Evolutionary conservation across 805 yeast species (phyloP).

Genomic region (Clavispora carvajalis): DNA sequence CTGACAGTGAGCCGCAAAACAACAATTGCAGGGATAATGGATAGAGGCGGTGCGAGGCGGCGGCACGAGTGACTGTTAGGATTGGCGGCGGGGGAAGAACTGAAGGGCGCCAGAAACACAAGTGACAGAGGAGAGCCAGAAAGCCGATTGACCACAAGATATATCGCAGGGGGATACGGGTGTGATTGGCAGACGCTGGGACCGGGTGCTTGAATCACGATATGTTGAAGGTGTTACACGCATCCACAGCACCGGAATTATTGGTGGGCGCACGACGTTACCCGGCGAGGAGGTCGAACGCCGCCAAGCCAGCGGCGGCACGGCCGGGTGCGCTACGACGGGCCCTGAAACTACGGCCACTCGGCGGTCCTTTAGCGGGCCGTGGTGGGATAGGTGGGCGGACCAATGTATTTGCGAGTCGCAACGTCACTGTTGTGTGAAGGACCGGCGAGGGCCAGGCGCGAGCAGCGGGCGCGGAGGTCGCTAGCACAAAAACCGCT

Average conservation of each 20-base stretch:
- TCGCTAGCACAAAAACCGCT: slow-evolving; percentile 25
- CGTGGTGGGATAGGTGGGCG: too few relatives aligned
- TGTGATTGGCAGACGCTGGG: neutral
- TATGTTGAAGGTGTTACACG: neutral
- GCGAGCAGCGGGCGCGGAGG: too few relatives aligned
- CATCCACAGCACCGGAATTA: neutral
- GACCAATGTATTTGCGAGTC: neutral
- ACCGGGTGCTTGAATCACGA: neutral
- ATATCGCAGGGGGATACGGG: neutral
- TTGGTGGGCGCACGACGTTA: slow-evolving; percentile 7
- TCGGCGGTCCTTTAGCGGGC: too few relatives aligned
- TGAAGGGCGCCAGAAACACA: neutral
- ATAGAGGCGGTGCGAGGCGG: neutral
- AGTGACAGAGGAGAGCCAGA: neutral
- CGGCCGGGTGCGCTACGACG: too few relatives aligned
- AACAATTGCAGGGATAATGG: neutral
- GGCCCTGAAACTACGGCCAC: too few relatives aligned
- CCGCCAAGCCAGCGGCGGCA: too few relatives aligned
- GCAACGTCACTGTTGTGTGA: neutral
- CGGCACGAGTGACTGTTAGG: neutral
- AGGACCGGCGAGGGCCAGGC: neutral
- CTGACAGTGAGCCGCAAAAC: neutral
- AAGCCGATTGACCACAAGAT: neutral
- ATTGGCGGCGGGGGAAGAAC: neutral
- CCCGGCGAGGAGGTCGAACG: too few relatives aligned